Percentiles rank a stretch among this genome's conserved stretches.
Conservation (phyloP, 2,329 filamentous ascomycete species). For the Sodiomyces alkalinus region DNA sequence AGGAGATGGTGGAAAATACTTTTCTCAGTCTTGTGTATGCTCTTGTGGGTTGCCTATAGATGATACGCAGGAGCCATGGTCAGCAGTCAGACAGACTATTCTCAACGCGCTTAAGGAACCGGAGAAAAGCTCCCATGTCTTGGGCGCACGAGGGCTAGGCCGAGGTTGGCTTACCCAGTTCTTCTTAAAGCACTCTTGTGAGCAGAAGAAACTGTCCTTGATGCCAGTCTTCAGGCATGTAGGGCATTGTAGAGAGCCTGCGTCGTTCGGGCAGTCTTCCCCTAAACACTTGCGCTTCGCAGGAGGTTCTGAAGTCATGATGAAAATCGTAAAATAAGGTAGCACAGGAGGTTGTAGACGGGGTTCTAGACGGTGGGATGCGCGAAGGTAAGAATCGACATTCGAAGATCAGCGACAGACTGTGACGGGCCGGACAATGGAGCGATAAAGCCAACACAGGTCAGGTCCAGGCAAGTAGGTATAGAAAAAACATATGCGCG, state of each 20-base stretch:
- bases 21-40: conserved; percentile 65
- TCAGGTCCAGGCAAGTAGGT: too few species aligned
- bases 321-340: too few species aligned
- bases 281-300: conserved; percentile 62
- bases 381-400: too few species aligned
- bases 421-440: too few species aligned
- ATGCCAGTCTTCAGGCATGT: conserved; percentile 82
- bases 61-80: conserved; percentile 5
- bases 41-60: conserved; percentile 63
- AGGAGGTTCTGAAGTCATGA: conserved; percentile 33
- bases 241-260: conserved; percentile 77
- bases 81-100: conserved; percentile 3
- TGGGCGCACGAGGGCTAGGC: background rate
- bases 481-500: too few species aligned
- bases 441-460: too few species aligned
- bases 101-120: too few species aligned
- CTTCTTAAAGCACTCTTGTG: conserved; percentile 96
- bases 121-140: background rate
- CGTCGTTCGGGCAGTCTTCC: conserved; percentile 73
- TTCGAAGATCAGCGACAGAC: too few species aligned
- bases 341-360: too few species aligned
- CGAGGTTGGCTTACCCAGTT: conserved; percentile 64
- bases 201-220: conserved; percentile 90
- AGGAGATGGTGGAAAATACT: conserved; percentile 60
- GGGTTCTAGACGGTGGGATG: too few species aligned